Base-by-base conservation (phyloP, 2,329 filamentous ascomycete species). In the Lachnellula arida region DNA sequence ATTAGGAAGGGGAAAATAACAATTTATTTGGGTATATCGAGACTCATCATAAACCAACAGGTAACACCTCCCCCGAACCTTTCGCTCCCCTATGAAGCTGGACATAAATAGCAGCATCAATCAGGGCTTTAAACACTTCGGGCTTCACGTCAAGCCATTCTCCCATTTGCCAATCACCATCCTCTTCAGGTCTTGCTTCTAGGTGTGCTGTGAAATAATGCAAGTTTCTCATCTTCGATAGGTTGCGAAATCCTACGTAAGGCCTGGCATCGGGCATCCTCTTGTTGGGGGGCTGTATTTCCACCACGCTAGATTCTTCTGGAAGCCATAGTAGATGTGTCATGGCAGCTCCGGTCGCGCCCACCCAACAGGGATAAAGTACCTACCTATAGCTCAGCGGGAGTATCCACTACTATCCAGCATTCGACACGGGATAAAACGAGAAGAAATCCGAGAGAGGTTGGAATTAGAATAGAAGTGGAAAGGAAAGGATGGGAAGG, bases 261-360 rank as follows among this genome's bases (percentile, higher is more conserved):
- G 42, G n/a, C 4, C 8, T 17, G 9, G 9, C n/a, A 11, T 44
- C 46, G 19, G 15, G 22, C 19, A 25, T 32, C 25, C 32, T 48
- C 23, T 35, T 48, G 23, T 48, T 48, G 14, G 32, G 32, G 8
- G 46, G 22, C n/a, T 48, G 46, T 17, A 35, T 48, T 34, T 28
- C 46, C 12, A 17, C 42, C 15, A 44, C 42, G 42, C n/a, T 19
- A 4, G 42, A 44, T 22, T 44, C 42, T 22, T 44, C 17, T 3
- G 42, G 42, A 2, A 44, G 42, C 42, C 42, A 44, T 15, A 44
- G 17, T 6, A 56, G 51, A 39, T 68, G 65, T 25, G 64, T 62
- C 57, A 68, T 58, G 12, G 55, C 66, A 11, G 65, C 66, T 22
- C 65, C 66, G 34, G 62, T 62, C 46, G 63, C 59, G 2, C 63